Percentiles rank a stretch among this genome's conserved stretches.
Conservation (phyloP, 352 stramenopile genomes). For the Discostella stelligera region DNA sequence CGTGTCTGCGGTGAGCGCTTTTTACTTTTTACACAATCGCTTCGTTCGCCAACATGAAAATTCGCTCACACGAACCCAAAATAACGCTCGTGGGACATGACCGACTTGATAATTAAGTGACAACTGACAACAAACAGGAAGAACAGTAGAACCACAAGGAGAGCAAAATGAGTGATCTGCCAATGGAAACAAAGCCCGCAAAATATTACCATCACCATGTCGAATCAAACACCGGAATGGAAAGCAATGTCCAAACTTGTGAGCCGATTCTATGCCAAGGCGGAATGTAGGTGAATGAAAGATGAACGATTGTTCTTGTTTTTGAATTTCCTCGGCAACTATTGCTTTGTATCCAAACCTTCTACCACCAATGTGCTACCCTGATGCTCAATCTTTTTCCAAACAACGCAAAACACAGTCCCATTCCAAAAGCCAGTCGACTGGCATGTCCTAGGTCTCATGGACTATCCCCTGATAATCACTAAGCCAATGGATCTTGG, state of each 20-base stretch:
- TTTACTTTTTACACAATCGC: too few relatives aligned
- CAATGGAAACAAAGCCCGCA: neutral
- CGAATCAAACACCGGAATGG: constrained; percentile 42
- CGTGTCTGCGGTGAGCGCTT: too few relatives aligned
- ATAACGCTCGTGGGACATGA: too few relatives aligned
- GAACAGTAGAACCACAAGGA: too few relatives aligned
- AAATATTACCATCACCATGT: neutral
- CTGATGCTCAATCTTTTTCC: neutral
- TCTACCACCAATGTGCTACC: neutral
- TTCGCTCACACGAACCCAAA: too few relatives aligned
- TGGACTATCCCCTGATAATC: constrained; percentile 84
- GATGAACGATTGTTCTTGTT: neutral
- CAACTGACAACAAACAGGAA: too few relatives aligned
- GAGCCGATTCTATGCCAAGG: constrained; percentile 56
- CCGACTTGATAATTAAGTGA: too few relatives aligned
- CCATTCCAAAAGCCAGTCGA: constrained; percentile 76
- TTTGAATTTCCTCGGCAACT: neutral
- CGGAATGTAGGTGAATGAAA: constrained; percentile 52
- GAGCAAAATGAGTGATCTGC: neutral
- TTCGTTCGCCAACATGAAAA: too few relatives aligned
- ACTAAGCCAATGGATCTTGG: constrained; percentile 84
- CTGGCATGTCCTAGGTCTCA: constrained; percentile 75
- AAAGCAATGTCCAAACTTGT: constrained; percentile 61
- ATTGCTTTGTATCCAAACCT: neutral
- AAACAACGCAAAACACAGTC: constrained; percentile 13